Conservation (phyloP, 257 asterid species). For the Solanum habrochaites region DNA sequence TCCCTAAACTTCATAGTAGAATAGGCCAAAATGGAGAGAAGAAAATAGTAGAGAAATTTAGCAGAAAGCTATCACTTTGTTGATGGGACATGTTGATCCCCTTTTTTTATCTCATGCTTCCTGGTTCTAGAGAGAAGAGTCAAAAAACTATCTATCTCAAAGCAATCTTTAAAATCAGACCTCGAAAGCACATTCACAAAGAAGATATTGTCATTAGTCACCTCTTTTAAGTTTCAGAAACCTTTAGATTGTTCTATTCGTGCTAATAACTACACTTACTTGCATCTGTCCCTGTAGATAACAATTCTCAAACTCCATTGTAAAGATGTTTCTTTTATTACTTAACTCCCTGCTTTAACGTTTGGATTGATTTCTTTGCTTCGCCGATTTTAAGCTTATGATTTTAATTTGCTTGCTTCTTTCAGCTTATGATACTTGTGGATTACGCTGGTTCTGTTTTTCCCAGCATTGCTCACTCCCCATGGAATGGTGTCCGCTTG, state of each 20-base stretch:
- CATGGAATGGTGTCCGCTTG: constrained; percentile 82
- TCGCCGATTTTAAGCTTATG: not conserved
- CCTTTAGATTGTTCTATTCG: not conserved
- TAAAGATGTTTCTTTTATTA: not conserved
- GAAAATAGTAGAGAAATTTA: not conserved
- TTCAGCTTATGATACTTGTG: constrained; percentile 86
- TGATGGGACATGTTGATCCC: not conserved
- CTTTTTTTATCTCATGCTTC: not conserved
- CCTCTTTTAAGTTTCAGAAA: not conserved
- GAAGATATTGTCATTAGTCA: not conserved
- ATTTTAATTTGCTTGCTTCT: not conserved
- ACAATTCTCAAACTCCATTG: not conserved
- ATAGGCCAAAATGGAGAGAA: not conserved
- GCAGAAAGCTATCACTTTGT: not conserved
- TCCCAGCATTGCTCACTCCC: constrained; percentile 65
- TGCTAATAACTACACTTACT: not conserved
- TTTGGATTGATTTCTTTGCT: not conserved
- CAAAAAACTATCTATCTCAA: not conserved
- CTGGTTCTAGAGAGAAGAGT: not conserved
- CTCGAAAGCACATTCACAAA: not conserved
- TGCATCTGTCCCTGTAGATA: not conserved
- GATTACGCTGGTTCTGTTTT: constrained; percentile 72
- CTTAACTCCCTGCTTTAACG: not conserved
- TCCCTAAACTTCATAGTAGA: not conserved
- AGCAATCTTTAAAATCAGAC: not conserved